Evolutionary conservation across 2,329 filamentous ascomycete genomes (phyloP), one percentile per base, ranked within the genome.

Genomic region (Paracorniculantispora psalliotae): DNA sequence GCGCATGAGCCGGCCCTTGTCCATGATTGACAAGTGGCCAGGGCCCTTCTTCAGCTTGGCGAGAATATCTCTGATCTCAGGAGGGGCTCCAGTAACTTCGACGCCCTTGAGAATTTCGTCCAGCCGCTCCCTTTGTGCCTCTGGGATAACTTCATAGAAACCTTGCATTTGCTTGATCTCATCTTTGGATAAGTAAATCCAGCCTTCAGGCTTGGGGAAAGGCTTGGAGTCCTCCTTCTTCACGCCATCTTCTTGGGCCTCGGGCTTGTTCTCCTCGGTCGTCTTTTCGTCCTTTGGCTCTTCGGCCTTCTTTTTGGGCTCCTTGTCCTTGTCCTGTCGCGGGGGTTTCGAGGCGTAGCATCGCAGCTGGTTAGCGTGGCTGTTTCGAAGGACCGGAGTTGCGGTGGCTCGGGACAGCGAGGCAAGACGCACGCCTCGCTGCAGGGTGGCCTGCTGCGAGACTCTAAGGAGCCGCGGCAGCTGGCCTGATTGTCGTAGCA

Each of bases 81-180:
- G 67, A 1, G 91, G 90, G 17, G 91, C 83, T 10, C 91, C 91
- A 44, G 86, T 79, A 61, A 80, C 79, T 73, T 86, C 84, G 61
- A 93, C 80, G 28, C 81, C 76, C 61, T 81, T 75, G n/a, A 89
- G 73, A 9, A 86, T 78, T 50, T 82, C 78, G 60, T 85, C 79
- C 60, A 92, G 72, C 23, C 80, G 75, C 53, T 83, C 73, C 41
- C 78, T 78, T 72, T 90, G 85, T n/a, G 79, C 78, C 57, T 80
- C 77, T 8, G 88, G 87, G 59, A 91, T 78, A 61, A 80, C 77
- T 64, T 83, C 82, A 61, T 89, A 72, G 61, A 90, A 79, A 30
- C 81, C 75, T 61, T 86, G 76, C 50, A 93, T 71, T 50, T 80
- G 74, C 67, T 83, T 63, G 25, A 80, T 67, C 63, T 81, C 79